These are phyloP conservation scores for Pichia sp. DNA, from an alignment of 1,139 yeast genomes.

Conservation along the genomic window DNA sequence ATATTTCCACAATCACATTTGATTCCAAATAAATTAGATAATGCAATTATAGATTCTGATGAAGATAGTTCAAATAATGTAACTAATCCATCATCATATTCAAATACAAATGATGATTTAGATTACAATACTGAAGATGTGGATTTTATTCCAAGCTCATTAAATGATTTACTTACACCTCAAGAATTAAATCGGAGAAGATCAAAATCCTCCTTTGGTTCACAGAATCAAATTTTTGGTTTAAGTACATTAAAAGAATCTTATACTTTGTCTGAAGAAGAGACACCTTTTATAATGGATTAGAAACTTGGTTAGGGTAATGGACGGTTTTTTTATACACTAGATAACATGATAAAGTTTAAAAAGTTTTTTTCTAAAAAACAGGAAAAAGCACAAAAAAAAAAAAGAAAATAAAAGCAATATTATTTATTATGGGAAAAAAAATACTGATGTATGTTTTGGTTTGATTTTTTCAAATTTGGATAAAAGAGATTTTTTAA, in stretches of 20 bases:
- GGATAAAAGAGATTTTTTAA: no score
- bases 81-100: neutral
- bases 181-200: conserved; percentile 65
- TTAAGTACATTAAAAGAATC: neutral
- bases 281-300: conserved; percentile 23
- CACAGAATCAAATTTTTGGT: conserved; percentile 5
- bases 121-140: conserved; percentile 35
- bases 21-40: conserved; percentile 9
- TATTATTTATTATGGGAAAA: no score
- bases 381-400: no score
- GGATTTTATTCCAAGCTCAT: conserved; percentile 72
- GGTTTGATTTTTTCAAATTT: no score
- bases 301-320: no score
- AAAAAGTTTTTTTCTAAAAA: no score
- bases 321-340: no score
- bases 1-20: neutral
- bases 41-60: conserved; percentile 20
- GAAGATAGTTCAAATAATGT: conserved; percentile 16
- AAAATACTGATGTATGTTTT: no score
- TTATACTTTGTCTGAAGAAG: conserved; percentile 18
- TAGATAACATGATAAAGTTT: no score
- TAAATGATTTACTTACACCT: conserved; percentile 71
- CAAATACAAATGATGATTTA: no score
- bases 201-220: conserved; percentile 37
- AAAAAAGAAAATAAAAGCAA: no score